Evolutionary conservation across 352 stramenopile genomes (phyloP), one percentile per base, ranked within the genome.

Genomic region (Phytophthora palmivora): DNA sequence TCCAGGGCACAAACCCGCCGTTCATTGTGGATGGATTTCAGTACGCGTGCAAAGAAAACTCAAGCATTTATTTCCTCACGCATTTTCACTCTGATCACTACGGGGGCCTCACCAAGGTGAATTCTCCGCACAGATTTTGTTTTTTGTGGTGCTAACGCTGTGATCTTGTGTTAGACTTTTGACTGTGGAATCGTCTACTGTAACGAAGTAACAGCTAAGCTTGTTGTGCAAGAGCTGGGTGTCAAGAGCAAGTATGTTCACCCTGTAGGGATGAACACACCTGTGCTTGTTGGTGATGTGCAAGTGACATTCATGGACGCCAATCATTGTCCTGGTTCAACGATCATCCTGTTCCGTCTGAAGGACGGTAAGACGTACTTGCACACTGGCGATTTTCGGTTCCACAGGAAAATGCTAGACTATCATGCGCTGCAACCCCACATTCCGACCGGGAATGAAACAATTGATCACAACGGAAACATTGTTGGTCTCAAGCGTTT

Each of bases 61-160:
- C 81, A 11, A 94, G 70, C 46, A 72, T 92, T 43, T 99, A 99
- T 56, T 99, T 99, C 58, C 81, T 99, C 36, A 98, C 96, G 16
- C 97, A 99, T 76, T 99, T 99, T 68, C 97, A 99, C 76, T 96
- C 86, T 10, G 97, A 99, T 74, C 97, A 99, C 67, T 99, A 99
- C 70, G 82, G 76, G 18, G 97, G 97, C 1, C 89, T 99, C 21
- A 78, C 72, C 3, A 92, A 89, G 56, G 74, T 89, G 36, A 49
- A 42, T 54, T 3, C 21, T 33, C 22, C 16, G 15, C 38, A 16
- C 22, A 15, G 2, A 6, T 6, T 28, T 22, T 32, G 36, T 61
- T 37, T 8, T 53, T 21, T 10, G 16, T 37, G 36, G 21, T 41
- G 24, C 49, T 61, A 47, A 26, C 10, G 21, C n/a, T n/a, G n/a